Conservation (phyloP, 805 yeast species). For the Kodamaea leandrae region DNA sequence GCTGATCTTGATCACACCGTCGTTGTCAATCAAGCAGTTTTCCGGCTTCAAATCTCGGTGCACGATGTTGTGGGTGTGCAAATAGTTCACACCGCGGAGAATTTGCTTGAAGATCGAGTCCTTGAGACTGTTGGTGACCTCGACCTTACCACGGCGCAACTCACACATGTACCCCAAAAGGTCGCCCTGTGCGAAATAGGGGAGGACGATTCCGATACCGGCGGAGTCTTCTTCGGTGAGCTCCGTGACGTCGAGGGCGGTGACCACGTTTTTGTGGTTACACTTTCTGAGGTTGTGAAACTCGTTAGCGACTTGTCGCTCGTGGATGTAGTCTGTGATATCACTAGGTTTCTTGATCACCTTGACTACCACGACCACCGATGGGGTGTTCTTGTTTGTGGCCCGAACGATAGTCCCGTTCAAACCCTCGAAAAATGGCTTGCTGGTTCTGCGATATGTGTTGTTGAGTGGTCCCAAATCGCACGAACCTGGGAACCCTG, state of each 20-base stretch:
- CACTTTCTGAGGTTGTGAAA: constrained; percentile 27
- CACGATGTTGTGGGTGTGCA: constrained; percentile 43
- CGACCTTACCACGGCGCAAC: constrained; percentile 34
- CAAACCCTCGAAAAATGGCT: constrained; percentile 42
- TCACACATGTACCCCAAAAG: constrained; percentile 41
- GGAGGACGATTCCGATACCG: constrained; percentile 37
- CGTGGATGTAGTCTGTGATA: constrained; percentile 17
- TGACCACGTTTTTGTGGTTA: constrained; percentile 28
- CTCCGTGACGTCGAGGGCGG: constrained; percentile 25
- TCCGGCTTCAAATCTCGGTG: constrained; percentile 59
- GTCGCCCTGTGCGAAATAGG: constrained; percentile 48
- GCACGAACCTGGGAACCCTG: not conserved
- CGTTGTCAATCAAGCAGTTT: constrained; percentile 45
- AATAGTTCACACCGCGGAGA: constrained; percentile 42
- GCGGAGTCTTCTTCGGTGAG: constrained; percentile 10
- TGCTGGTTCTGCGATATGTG: constrained; percentile 24
- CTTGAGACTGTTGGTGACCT: constrained; percentile 32
- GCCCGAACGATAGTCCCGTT: constrained; percentile 40
- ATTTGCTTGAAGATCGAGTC: constrained; percentile 47
- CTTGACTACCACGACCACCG: constrained; percentile 29
- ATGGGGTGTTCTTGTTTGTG: constrained; percentile 17
- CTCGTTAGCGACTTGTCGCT: constrained; percentile 19
- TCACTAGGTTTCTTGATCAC: constrained; percentile 22
- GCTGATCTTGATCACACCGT: constrained; percentile 44
- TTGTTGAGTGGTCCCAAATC: constrained; percentile 22